Conservation (phyloP, 495 filamentous ascomycete species). For the Hypoxylon cercidicola region DNA sequence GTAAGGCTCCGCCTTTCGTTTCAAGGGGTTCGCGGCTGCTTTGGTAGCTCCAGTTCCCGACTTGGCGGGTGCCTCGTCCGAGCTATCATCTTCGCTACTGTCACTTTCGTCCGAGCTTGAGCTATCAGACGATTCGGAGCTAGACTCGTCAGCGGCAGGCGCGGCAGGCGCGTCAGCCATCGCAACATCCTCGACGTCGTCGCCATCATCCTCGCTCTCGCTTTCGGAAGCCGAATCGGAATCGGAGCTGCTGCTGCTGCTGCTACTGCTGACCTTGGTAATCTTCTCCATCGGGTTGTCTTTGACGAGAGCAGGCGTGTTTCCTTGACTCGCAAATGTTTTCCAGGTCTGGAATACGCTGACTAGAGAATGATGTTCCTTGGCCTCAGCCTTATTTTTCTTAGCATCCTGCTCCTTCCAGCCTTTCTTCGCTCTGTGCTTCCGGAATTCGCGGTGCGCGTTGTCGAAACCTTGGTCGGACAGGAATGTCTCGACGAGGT, state of each 20-base stretch:
- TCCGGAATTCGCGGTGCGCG: slow-evolving; percentile 67
- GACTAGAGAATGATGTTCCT: slow-evolving; percentile 53
- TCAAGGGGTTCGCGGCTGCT: slow-evolving; percentile 55
- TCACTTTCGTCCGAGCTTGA: slow-evolving; percentile 59
- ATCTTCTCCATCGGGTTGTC: slow-evolving; percentile 46
- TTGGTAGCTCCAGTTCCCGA: slow-evolving; percentile 43
- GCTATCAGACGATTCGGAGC: slow-evolving; percentile 57
- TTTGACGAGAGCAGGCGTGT: slow-evolving; percentile 45
- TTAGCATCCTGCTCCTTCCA: slow-evolving; percentile 48
- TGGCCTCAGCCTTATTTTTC: slow-evolving; percentile 41
- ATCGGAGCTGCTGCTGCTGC: slow-evolving; percentile 50
- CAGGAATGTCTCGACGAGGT: slow-evolving; percentile 74
- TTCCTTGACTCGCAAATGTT: slow-evolving; percentile 46
- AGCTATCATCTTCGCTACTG: slow-evolving; percentile 56
- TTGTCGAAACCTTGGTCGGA: slow-evolving; percentile 69
- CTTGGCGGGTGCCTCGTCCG: slow-evolving; percentile 62
- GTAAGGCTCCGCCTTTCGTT: slow-evolving; percentile 72
- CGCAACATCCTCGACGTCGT: slow-evolving; percentile 63
- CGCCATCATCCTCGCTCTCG: slow-evolving; percentile 31
- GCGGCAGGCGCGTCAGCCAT: slow-evolving; percentile 65
- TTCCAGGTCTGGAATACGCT: slow-evolving; percentile 60
- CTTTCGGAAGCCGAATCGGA: slow-evolving; percentile 54
- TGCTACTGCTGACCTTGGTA: slow-evolving; percentile 54
- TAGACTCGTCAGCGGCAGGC: slow-evolving; percentile 49
- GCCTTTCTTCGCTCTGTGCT: slow-evolving; percentile 63